Conservation (phyloP, 306 rosid species). For the Quercus robur region DNA sequence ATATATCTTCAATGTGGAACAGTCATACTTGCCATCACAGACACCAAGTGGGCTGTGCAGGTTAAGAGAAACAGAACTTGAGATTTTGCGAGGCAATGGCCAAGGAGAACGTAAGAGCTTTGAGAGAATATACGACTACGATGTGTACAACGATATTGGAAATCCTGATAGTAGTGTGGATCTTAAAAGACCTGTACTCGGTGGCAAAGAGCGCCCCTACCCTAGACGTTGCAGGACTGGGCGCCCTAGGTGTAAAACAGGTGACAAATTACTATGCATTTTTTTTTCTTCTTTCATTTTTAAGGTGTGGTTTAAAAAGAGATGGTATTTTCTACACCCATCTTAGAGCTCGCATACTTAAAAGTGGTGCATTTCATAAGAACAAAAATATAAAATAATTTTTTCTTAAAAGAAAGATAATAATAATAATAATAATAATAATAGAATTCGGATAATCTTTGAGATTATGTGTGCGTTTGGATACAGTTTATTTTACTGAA, state of each 20-base stretch:
- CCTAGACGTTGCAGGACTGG: slow-evolving; percentile 82
- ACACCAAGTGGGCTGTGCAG: slow-evolving; percentile 63
- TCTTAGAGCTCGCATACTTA: too few relatives aligned
- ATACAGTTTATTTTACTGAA: too few relatives aligned
- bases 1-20: background rate
- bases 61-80: slow-evolving; percentile 43
- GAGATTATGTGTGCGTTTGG: too few relatives aligned
- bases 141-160: slow-evolving; percentile 69
- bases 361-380: too few relatives aligned
- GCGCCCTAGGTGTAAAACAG: slow-evolving; percentile 36
- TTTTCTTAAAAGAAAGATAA: too few relatives aligned
- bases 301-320: too few relatives aligned
- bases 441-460: too few relatives aligned
- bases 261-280: background rate
- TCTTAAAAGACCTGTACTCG: slow-evolving; percentile 50
- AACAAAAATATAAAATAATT: too few relatives aligned
- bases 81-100: slow-evolving; percentile 45
- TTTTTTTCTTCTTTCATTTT: too few relatives aligned
- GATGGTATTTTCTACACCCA: too few relatives aligned
- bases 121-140: slow-evolving; percentile 65
- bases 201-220: slow-evolving; percentile 51
- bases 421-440: too few relatives aligned
- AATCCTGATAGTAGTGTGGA: slow-evolving; percentile 27
- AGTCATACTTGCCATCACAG: slow-evolving; percentile 47
- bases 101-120: slow-evolving; percentile 40